Evolutionary conservation across 306 rosid species (phyloP).

Genomic region (Cicer cuneatum): DNA sequence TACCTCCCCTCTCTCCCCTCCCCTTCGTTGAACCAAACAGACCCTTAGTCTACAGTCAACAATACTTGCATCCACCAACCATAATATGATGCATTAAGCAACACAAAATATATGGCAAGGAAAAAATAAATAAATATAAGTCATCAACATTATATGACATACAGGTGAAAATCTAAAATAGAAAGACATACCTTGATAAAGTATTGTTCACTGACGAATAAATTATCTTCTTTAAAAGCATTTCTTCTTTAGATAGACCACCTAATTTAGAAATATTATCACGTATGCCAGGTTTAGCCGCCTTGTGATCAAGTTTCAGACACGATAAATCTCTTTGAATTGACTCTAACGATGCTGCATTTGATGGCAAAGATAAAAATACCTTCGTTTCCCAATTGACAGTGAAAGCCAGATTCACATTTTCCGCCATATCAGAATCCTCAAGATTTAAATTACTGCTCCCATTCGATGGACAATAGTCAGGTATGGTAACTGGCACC

Average conservation of each 20-base stretch:
- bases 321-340: slow-evolving; percentile 49
- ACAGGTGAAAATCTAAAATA: slow-evolving; percentile 35
- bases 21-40: too few species aligned
- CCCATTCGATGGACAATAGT: slow-evolving; percentile 44
- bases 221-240: slow-evolving; percentile 68
- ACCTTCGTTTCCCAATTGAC: slow-evolving; percentile 65
- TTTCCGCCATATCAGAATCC: slow-evolving; percentile 47
- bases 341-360: slow-evolving; percentile 47
- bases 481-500: slow-evolving; percentile 40
- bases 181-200: slow-evolving; percentile 69
- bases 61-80: slow-evolving; percentile 37
- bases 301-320: slow-evolving; percentile 46
- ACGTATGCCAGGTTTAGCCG: slow-evolving; percentile 42
- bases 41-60: slow-evolving; percentile 18
- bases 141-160: slow-evolving; percentile 13
- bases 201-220: slow-evolving; percentile 57
- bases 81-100: slow-evolving; percentile 38
- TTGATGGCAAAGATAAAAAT: slow-evolving; percentile 59
- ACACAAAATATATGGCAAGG: slow-evolving; percentile 29
- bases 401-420: slow-evolving; percentile 55
- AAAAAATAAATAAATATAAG: neutral
- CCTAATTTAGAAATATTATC: slow-evolving; percentile 61
- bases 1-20: too few species aligned
- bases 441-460: slow-evolving; percentile 39
- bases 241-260: slow-evolving; percentile 82